Percentiles rank a stretch among this genome's conserved stretches.
Conservation (phyloP, 352 stramenopile species). For the Globisporangium abappressorium region DNA sequence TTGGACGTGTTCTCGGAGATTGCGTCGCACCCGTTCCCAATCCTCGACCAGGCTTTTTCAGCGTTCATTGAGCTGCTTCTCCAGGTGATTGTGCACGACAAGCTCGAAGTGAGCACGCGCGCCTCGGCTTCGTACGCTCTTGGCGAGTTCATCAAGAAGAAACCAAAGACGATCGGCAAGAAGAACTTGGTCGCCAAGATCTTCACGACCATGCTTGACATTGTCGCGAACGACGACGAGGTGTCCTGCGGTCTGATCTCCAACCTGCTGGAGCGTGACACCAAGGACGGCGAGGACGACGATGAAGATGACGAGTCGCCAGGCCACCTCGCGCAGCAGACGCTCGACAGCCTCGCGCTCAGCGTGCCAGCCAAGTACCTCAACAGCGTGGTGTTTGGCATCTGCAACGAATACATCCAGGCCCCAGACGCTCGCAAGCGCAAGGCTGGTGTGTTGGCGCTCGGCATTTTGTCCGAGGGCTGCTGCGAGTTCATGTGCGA, state of each 20-base stretch:
- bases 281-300: slow-evolving; percentile 44
- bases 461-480: slow-evolving; percentile 97
- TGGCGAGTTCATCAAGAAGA: slow-evolving; percentile 87
- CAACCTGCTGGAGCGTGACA: slow-evolving; percentile 72
- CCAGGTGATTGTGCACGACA: slow-evolving; percentile 73
- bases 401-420: slow-evolving; percentile 89
- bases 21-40: slow-evolving; percentile 78
- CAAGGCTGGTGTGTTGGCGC: slow-evolving; percentile 95
- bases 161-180: slow-evolving; percentile 88
- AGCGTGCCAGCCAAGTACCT: slow-evolving; percentile 83
- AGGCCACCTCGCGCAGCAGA: slow-evolving; percentile 82
- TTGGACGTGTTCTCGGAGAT: slow-evolving; percentile 86
- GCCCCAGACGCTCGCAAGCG: slow-evolving; percentile 87
- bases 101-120: slow-evolving; percentile 75
- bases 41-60: slow-evolving; percentile 78
- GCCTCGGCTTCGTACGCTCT: slow-evolving; percentile 80
- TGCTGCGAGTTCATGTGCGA: slow-evolving; percentile 94
- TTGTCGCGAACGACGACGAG: slow-evolving; percentile 70
- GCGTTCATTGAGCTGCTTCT: slow-evolving; percentile 82
- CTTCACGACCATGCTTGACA: slow-evolving; percentile 85
- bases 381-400: slow-evolving; percentile 67
- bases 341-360: slow-evolving; percentile 78
- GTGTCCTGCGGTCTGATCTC: slow-evolving; percentile 84
- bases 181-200: slow-evolving; percentile 80
- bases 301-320: slow-evolving; percentile 81